Evolutionary conservation across 78 protist genomes (phyloP).

Genomic region (Dictyostelium intermedium): DNA sequence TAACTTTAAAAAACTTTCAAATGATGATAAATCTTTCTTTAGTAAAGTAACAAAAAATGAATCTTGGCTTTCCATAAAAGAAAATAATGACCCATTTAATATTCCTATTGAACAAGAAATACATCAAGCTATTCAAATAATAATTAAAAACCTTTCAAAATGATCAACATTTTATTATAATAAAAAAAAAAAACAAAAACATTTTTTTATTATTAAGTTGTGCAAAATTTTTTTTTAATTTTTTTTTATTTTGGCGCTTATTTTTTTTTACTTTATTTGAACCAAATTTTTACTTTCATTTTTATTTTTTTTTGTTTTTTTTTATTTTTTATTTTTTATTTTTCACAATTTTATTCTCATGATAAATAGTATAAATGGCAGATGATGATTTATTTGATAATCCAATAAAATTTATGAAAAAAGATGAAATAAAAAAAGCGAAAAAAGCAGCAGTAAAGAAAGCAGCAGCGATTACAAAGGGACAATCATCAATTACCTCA

Average conservation of each 20-base stretch:
- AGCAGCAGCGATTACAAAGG: background rate
- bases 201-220: too few species aligned
- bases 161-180: background rate
- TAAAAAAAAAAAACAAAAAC: background rate
- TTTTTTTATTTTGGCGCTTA: too few species aligned
- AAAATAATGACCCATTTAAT: background rate
- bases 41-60: background rate
- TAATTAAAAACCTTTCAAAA: constrained; percentile 23
- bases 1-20: background rate
- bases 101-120: constrained; percentile 11
- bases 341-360: too few species aligned
- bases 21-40: background rate
- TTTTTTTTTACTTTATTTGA: too few species aligned
- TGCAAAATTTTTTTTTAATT: too few species aligned
- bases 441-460: background rate
- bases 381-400: background rate
- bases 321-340: too few species aligned
- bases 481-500: background rate
- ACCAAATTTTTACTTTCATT: too few species aligned
- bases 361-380: background rate
- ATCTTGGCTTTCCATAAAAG: background rate
- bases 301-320: too few species aligned
- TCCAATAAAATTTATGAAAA: background rate
- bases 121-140: constrained; percentile 42
- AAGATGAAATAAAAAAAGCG: background rate